Percentiles rank a stretch among this genome's conserved stretches.
phyloP scores from a whole-genome alignment of 257 asterid species.

The Coffea canephora region DNA sequence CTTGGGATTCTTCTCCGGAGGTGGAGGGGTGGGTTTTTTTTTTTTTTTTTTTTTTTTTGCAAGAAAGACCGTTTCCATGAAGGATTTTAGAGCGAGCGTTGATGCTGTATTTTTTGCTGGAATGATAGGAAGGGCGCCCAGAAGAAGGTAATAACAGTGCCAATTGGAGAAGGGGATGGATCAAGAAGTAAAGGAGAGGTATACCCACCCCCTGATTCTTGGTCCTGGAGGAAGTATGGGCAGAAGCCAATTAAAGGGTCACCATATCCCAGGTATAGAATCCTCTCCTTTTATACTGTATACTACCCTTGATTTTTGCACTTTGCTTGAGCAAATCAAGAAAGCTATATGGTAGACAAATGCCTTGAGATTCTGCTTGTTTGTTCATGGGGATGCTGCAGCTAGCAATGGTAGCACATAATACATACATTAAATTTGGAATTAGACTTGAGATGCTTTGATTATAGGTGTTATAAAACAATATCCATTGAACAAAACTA shows the following conservation, averaged over 20 bases:
- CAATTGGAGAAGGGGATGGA: conserved; percentile 55
- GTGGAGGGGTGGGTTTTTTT: not conserved
- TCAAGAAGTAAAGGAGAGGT: conserved; percentile 62
- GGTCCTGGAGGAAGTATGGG: conserved; percentile 94
- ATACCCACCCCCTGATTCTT: conserved; percentile 85
- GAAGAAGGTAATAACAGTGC: conserved; percentile 57
- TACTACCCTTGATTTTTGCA: not conserved
- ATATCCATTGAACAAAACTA: not conserved
- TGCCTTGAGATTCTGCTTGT: not conserved
- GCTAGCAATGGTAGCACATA: not conserved
- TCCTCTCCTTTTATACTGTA: not conserved
- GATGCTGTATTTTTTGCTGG: not conserved
- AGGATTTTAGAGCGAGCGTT: not conserved
- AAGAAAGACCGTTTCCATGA: not conserved
- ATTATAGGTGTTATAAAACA: not conserved
- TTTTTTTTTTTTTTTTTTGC: not conserved
- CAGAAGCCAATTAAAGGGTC: conserved; percentile 86
- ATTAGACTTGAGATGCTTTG: not conserved
- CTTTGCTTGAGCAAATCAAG: not conserved
- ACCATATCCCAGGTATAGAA: conserved; percentile 71
- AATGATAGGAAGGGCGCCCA: conserved; percentile 45
- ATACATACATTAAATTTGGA: not conserved
- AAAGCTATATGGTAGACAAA: not conserved
- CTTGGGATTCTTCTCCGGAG: not conserved
- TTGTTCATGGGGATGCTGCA: not conserved